Evolutionary conservation across 768 basidiomycete genomes (phyloP).

Genomic region (Omphalotus guepiniiformis): DNA sequence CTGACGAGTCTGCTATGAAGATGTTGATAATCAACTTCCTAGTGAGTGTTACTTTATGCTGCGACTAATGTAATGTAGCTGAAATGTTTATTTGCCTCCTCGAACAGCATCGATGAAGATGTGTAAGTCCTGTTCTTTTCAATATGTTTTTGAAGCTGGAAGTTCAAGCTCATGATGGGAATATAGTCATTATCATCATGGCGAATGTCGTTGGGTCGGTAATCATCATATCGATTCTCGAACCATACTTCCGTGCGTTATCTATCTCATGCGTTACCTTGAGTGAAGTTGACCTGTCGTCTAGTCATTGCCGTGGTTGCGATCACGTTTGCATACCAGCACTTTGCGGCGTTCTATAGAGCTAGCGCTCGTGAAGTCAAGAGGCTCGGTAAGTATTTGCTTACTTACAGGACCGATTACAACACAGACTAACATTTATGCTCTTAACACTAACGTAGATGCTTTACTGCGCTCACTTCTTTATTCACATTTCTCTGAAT

Average conservation of each 20-base stretch:
- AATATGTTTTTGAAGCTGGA: background rate
- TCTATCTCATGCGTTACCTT: background rate
- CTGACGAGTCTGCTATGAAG: slow-evolving; percentile 22
- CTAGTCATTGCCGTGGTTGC: slow-evolving; percentile 50
- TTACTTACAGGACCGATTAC: no score
- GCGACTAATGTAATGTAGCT: background rate
- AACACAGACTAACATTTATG: no score
- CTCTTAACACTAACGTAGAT: no score
- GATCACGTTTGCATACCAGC: slow-evolving; percentile 57
- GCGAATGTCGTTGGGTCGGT: slow-evolving; percentile 48
- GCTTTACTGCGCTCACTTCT: slow-evolving; percentile 69
- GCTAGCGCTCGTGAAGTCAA: slow-evolving; percentile 73
- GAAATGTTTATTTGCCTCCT: background rate
- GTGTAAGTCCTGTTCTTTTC: slow-evolving; percentile 32
- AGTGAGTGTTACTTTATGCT: slow-evolving; percentile 27
- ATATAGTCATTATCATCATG: slow-evolving; percentile 45
- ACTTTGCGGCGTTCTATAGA: slow-evolving; percentile 67
- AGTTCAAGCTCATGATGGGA: background rate
- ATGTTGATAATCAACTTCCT: slow-evolving; percentile 57
- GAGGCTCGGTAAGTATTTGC: slow-evolving; percentile 31
- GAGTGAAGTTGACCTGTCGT: background rate
- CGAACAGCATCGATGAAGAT: slow-evolving; percentile 52
- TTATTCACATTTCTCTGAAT: slow-evolving; percentile 77
- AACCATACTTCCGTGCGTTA: slow-evolving; percentile 56
- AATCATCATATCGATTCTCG: slow-evolving; percentile 52